Conservation (phyloP, 2,329 filamentous ascomycete genomes). For the Colletotrichum liriopes region DNA sequence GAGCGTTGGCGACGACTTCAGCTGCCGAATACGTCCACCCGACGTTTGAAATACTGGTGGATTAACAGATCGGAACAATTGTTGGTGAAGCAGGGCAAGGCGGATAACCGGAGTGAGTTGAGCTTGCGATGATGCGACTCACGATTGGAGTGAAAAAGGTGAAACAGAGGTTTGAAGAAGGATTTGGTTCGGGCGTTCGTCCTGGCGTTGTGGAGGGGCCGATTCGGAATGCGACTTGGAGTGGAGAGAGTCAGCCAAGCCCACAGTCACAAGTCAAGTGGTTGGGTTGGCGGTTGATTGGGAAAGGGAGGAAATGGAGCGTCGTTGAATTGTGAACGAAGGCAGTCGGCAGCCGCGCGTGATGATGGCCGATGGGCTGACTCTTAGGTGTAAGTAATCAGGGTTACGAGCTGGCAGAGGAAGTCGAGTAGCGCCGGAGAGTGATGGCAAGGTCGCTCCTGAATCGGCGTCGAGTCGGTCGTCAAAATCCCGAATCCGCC, state of each 20-base stretch:
- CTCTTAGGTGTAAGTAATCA: neutral
- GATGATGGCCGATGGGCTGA: neutral
- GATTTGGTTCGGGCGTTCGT: constrained; percentile 38
- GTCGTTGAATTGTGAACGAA: neutral
- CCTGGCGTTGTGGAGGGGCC: constrained; percentile 26
- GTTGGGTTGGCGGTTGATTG: neutral
- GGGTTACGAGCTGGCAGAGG: neutral
- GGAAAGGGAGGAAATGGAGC: neutral
- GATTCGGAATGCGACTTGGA: constrained; percentile 18
- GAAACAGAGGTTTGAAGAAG: constrained; percentile 39
- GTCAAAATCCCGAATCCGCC: constrained; percentile 12
- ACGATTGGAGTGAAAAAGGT: constrained; percentile 20
- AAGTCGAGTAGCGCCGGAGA: constrained; percentile 6
- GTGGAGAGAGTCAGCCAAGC: constrained; percentile 13
- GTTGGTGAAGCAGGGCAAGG: constrained; percentile 14
- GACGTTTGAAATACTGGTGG: neutral
- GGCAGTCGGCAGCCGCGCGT: constrained; percentile 4
- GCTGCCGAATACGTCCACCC: constrained; percentile 10
- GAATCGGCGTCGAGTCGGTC: constrained; percentile 10
- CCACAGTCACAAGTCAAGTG: constrained; percentile 1
- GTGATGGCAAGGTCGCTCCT: neutral
- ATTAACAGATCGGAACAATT: constrained; percentile 11
- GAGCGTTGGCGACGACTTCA: neutral
- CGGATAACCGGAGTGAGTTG: constrained; percentile 9
- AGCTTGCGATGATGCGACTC: constrained; percentile 30